Evolutionary conservation across 768 basidiomycete genomes (phyloP).

Genomic region (Naganishia randhawae): DNA sequence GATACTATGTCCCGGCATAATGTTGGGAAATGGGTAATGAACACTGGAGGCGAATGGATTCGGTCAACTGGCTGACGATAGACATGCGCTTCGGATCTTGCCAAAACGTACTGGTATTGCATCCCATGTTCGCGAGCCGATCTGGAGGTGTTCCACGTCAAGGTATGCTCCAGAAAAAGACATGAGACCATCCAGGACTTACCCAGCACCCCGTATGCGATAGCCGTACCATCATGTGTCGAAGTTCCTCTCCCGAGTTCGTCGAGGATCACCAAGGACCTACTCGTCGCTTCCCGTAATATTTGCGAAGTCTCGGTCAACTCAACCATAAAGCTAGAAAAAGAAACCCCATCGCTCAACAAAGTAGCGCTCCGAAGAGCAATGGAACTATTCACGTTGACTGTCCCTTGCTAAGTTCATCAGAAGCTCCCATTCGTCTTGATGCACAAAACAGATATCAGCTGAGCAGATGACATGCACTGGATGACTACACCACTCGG

Average conservation of each 20-base stretch:
- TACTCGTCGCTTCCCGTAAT: slow-evolving; percentile 66
- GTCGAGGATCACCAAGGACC: slow-evolving; percentile 83
- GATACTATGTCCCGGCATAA: slow-evolving; percentile 56
- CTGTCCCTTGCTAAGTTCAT: slow-evolving; percentile 77
- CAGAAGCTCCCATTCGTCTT: slow-evolving; percentile 81
- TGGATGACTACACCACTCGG: not conserved
- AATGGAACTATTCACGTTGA: slow-evolving; percentile 56
- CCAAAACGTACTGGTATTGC: slow-evolving; percentile 45
- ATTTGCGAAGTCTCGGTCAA: slow-evolving; percentile 91
- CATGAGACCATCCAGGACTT: too few species aligned
- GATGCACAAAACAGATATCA: not conserved
- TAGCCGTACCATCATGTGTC: slow-evolving; percentile 72
- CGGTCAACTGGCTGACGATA: slow-evolving; percentile 3
- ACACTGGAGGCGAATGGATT: slow-evolving; percentile 58
- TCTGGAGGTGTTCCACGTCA: slow-evolving; percentile 8
- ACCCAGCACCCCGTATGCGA: slow-evolving; percentile 43
- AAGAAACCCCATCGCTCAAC: not conserved
- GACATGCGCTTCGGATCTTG: not conserved
- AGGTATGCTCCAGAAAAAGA: not conserved
- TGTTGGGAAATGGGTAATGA: slow-evolving; percentile 89
- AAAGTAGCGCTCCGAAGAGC: not conserved
- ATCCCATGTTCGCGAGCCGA: slow-evolving; percentile 41
- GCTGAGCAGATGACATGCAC: not conserved
- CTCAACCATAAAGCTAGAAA: slow-evolving; percentile 77
- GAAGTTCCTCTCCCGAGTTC: slow-evolving; percentile 66